A percentile compares a stretch with the other conserved stretches of the same genome.
These are phyloP conservation scores for Globisporangium splendens DNA, from an alignment of 352 stramenopile species.

Conservation along the genomic window DNA sequence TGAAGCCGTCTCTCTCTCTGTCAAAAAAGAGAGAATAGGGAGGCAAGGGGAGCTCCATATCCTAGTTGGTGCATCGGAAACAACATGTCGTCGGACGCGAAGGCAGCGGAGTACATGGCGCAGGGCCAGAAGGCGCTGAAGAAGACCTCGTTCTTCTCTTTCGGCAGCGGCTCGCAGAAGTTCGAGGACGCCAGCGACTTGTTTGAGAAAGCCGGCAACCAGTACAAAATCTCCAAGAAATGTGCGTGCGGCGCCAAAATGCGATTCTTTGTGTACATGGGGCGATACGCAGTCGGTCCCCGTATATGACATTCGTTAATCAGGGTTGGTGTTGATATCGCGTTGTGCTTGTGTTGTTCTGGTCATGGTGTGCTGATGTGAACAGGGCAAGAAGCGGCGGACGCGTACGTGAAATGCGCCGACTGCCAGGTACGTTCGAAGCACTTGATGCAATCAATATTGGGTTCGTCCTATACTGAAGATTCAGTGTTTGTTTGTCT, in stretches of 20 bases:
- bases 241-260: constrained; percentile 48
- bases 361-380: neutral
- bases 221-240: constrained; percentile 96
- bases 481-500: no score
- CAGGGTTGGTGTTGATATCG: no score
- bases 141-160: constrained; percentile 96
- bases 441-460: neutral
- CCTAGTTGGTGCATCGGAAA: neutral
- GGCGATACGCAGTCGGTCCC: no score
- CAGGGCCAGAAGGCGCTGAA: constrained; percentile 89
- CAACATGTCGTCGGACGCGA: constrained; percentile 68
- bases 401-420: constrained; percentile 78
- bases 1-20: neutral
- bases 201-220: constrained; percentile 93
- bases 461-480: neutral
- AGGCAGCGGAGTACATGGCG: constrained; percentile 70
- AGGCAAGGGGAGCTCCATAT: neutral
- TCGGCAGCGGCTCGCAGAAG: constrained; percentile 91
- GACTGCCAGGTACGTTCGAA: constrained; percentile 63
- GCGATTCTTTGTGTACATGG: no score
- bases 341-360: constrained; percentile 3
- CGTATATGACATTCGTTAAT: no score
- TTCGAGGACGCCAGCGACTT: constrained; percentile 95
- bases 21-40: neutral
- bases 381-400: constrained; percentile 69